These are phyloP conservation scores for Umbelopsis ramanniana DNA, from an alignment of 192 early-diverging fungal genomes.

Conservation along the genomic window DNA sequence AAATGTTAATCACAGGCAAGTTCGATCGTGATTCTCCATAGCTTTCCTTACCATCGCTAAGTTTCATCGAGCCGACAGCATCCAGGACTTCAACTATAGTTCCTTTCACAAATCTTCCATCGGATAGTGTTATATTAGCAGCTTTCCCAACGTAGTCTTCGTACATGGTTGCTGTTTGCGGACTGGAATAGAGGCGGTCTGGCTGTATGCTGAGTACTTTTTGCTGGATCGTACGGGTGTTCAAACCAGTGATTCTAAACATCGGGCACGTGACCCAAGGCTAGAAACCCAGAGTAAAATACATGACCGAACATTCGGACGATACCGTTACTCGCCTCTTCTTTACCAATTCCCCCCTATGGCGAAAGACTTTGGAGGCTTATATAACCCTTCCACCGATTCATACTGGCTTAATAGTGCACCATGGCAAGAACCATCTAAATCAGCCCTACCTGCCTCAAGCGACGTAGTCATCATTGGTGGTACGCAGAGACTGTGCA, in stretches of 20 bases:
- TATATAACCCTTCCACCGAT: constrained; percentile 1
- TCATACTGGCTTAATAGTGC: constrained; percentile 15
- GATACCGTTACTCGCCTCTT: not conserved
- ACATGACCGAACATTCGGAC: not conserved
- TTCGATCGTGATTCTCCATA: not conserved
- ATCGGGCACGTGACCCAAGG: not conserved
- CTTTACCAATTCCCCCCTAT: not conserved
- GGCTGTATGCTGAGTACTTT: no score
- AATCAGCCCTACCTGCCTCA: not conserved
- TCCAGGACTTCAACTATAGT: constrained; percentile 6
- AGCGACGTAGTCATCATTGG: constrained; percentile 37
- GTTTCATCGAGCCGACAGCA: not conserved
- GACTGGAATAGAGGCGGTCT: not conserved
- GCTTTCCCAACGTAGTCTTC: constrained; percentile 3
- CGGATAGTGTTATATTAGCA: not conserved
- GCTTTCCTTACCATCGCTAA: not conserved
- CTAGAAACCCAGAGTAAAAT: no score
- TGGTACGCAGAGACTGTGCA: not conserved
- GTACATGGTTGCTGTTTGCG: not conserved
- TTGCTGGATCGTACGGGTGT: not conserved
- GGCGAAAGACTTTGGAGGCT: constrained; percentile 1
- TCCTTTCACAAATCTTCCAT: not conserved
- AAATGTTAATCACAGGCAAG: not conserved
- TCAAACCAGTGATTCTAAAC: not conserved
- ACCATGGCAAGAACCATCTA: not conserved